Conservation (phyloP, 352 stramenopile genomes). For the Blastocystis sp. region DNA sequence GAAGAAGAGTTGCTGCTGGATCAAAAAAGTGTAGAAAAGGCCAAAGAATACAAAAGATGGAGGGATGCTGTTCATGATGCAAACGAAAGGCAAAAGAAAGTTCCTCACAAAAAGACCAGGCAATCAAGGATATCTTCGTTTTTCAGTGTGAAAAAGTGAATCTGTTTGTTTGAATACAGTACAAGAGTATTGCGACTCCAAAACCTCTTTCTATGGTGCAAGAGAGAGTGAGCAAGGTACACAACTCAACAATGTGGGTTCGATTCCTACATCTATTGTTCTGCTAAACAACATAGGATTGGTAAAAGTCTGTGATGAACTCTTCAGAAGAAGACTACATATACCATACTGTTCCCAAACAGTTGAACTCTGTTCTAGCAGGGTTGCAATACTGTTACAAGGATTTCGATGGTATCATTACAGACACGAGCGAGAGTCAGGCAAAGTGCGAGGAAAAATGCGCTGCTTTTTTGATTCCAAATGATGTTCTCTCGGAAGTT, state of each 20-base stretch:
- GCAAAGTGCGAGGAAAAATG: background rate
- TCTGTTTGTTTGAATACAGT: background rate
- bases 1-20: background rate
- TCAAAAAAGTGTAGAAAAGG: background rate
- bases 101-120: too few relatives aligned
- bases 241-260: too few relatives aligned
- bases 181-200: background rate
- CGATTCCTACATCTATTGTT: too few relatives aligned
- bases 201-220: too few relatives aligned
- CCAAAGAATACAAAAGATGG: background rate
- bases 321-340: too few relatives aligned
- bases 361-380: background rate
- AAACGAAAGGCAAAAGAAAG: background rate
- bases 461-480: constrained; percentile 12
- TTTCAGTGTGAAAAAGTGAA: background rate
- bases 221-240: too few relatives aligned
- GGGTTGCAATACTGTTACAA: background rate
- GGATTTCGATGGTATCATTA: constrained; percentile 26
- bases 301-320: too few relatives aligned
- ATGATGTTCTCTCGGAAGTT: background rate
- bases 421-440: background rate
- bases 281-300: too few relatives aligned
- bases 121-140: too few relatives aligned
- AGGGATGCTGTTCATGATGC: background rate
- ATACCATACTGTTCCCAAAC: background rate